phyloP scores from a whole-genome alignment of 129 eudicot species.

The Silybum marianum region DNA sequence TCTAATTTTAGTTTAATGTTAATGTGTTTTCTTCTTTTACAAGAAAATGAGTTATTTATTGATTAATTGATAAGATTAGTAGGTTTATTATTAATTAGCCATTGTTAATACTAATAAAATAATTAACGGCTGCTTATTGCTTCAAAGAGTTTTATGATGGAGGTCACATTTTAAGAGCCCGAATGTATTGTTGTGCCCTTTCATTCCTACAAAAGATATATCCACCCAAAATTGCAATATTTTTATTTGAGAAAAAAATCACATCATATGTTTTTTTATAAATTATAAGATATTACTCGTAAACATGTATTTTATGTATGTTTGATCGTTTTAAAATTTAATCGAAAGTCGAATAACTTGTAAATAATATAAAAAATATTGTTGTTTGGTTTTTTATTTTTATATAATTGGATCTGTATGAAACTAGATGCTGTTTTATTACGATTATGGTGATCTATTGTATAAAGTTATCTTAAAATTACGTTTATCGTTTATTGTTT shows the following conservation, averaged over 20 bases:
- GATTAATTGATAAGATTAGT: neutral
- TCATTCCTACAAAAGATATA: constrained; percentile 18
- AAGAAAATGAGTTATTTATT: constrained; percentile 14
- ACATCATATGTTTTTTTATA: neutral
- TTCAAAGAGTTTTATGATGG: constrained; percentile 24
- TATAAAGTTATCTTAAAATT: no score
- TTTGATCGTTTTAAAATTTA: no score
- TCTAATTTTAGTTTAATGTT: constrained; percentile 8
- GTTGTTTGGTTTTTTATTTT: no score
- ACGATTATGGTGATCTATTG: no score
- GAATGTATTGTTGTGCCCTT: constrained; percentile 9
- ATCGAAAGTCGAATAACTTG: no score
- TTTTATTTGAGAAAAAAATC: neutral
- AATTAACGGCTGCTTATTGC: constrained; percentile 18
- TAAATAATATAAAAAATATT: no score
- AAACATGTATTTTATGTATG: neutral
- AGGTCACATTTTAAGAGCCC: constrained; percentile 19
- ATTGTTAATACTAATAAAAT: constrained; percentile 8
- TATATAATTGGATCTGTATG: no score
- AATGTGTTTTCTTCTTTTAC: constrained; percentile 14
- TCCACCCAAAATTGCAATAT: neutral
- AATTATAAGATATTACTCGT: no score
- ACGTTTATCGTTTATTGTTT: no score
- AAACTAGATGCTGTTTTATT: no score
- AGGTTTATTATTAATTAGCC: neutral